These are phyloP conservation scores for Pseudogymnoascus sp. DNA, from an alignment of 2,329 filamentous ascomycete species.

Conservation along the genomic window DNA sequence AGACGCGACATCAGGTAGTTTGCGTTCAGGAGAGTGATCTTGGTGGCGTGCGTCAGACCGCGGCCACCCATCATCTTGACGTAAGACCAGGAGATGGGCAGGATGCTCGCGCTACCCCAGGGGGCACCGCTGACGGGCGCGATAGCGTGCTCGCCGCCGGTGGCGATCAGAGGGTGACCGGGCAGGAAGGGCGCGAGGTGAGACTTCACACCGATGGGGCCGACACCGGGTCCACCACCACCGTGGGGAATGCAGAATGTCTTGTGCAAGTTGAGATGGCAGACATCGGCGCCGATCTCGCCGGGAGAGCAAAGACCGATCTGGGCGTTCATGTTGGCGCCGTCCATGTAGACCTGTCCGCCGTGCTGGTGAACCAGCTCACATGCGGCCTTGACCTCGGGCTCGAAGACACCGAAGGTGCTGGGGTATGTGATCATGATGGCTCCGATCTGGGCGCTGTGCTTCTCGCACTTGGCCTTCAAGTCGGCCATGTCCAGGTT, in stretches of 20 bases:
- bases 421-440: constrained; percentile 98
- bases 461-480: constrained; percentile 79
- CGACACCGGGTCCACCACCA: constrained; percentile 86
- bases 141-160: constrained; percentile 49
- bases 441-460: constrained; percentile 75
- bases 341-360: constrained; percentile 97
- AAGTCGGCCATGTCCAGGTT: constrained; percentile 85
- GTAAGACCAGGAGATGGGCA: constrained; percentile 92
- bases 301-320: constrained; percentile 92
- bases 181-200: constrained; percentile 73
- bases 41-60: constrained; percentile 81
- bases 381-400: constrained; percentile 76
- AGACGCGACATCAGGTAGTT: constrained; percentile 93
- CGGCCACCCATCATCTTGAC: constrained; percentile 85
- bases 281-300: constrained; percentile 92
- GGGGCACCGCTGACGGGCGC: constrained; percentile 72
- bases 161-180: constrained; percentile 51
- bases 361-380: constrained; percentile 78
- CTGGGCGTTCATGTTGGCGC: constrained; percentile 97
- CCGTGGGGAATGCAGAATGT: constrained; percentile 98
- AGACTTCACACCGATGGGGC: constrained; percentile 83
- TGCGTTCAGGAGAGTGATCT: constrained; percentile 88
- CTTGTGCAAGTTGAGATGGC: constrained; percentile 96
- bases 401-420: constrained; percentile 93
- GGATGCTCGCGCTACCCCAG: constrained; percentile 82